phyloP scores from a whole-genome alignment of 2,329 filamentous ascomycete species.

The Pseudogymnoascus sp. region DNA sequence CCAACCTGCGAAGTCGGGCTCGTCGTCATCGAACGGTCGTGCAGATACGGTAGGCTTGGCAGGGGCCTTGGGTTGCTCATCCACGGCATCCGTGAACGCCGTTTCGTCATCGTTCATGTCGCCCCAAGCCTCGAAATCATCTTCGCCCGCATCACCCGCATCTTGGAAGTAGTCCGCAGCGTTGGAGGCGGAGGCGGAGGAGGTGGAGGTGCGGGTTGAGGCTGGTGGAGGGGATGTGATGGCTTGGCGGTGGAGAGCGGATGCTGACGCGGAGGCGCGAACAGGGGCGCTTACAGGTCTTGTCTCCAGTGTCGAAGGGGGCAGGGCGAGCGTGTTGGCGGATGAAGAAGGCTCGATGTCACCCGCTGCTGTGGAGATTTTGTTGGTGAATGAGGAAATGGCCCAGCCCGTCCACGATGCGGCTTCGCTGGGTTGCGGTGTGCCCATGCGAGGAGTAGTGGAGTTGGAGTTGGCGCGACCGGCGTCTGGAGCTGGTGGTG shows the following conservation, averaged over 20 bases:
- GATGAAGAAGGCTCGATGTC: constrained; percentile 60
- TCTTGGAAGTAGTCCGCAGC: constrained; percentile 48
- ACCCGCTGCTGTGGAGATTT: constrained; percentile 73
- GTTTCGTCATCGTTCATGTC: constrained; percentile 49
- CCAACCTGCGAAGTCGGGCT: constrained; percentile 96
- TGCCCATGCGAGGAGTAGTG: constrained; percentile 65
- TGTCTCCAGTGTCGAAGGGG: constrained; percentile 33
- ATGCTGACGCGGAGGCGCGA: constrained; percentile 43
- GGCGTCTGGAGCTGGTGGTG: constrained; percentile 46
- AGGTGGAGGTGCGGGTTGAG: constrained; percentile 40
- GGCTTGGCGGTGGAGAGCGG: constrained; percentile 53
- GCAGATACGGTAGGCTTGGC: constrained; percentile 21
- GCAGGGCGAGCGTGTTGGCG: constrained; percentile 35
- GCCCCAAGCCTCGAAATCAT: constrained; percentile 68
- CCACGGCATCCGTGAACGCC: constrained; percentile 34
- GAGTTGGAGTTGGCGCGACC: constrained; percentile 36
- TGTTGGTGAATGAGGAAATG: constrained; percentile 97
- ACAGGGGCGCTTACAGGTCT: constrained; percentile 29
- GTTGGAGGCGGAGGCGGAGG: constrained; percentile 33
- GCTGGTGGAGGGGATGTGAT: constrained; percentile 44
- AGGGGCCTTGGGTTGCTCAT: constrained; percentile 19
- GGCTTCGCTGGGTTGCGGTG: constrained; percentile 56
- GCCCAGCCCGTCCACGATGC: constrained; percentile 91
- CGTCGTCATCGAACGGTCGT: constrained; percentile 69
- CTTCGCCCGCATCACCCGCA: constrained; percentile 48